Conservation (phyloP, 768 basidiomycete genomes). For the Infundibulicybe gibba region DNA sequence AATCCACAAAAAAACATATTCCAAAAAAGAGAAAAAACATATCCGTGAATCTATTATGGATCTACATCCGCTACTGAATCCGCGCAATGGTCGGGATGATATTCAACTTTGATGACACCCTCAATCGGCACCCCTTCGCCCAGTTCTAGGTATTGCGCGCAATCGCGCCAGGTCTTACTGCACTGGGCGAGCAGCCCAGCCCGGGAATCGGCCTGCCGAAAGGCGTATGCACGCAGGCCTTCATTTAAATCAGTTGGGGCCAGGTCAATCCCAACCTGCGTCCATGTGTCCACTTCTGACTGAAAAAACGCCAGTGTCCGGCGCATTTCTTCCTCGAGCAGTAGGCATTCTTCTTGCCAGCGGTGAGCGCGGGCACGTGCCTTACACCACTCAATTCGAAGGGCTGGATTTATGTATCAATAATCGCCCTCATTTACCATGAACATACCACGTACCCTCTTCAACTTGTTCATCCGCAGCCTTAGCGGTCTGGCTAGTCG, state of each 20-base stretch:
- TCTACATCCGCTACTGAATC: too few species aligned
- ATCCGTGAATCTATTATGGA: too few species aligned
- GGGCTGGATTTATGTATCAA: not conserved
- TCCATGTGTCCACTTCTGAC: not conserved
- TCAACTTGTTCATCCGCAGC: too few species aligned
- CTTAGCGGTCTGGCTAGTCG: not conserved
- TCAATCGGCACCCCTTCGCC: too few species aligned
- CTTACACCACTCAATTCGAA: not conserved
- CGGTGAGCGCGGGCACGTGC: constrained; percentile 3
- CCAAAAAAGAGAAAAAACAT: too few species aligned
- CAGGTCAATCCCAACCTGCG: not conserved
- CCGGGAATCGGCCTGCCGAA: not conserved
- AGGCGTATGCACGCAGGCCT: not conserved
- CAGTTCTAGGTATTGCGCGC: too few species aligned
- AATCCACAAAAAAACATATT: too few species aligned
- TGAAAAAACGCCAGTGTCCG: not conserved
- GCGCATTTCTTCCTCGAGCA: not conserved
- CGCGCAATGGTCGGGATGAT: too few species aligned
- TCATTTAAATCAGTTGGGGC: not conserved
- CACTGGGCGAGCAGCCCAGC: not conserved
- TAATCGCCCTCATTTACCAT: too few species aligned
- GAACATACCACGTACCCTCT: too few species aligned
- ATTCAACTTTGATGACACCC: too few species aligned
- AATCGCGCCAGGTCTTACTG: too few species aligned
- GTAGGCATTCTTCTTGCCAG: not conserved